phyloP scores from a whole-genome alignment of 139 green algal species.

The Coccomyxa sp. region DNA sequence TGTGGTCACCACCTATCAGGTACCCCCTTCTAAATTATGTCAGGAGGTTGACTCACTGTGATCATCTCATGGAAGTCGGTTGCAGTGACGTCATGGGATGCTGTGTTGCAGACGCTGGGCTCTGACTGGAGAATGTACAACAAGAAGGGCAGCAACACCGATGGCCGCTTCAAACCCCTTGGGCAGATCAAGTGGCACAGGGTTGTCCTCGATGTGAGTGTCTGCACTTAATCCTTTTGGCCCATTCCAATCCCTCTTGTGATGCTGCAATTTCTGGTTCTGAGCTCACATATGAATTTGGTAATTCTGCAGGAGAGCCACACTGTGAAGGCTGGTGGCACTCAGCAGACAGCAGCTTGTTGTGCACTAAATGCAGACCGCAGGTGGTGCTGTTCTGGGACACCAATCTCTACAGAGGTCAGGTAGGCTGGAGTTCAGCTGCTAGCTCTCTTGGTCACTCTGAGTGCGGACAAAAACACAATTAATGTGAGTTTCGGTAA shows the following conservation, averaged over 20 bases:
- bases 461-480: no score
- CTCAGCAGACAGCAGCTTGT: neutral
- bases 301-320: neutral
- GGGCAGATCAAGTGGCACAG: conserved; percentile 40
- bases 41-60: neutral
- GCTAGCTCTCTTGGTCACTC: conserved; percentile 14
- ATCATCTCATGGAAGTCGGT: neutral
- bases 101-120: neutral
- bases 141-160: conserved; percentile 1
- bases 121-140: neutral
- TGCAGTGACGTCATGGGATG: neutral
- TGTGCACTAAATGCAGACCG: neutral
- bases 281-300: neutral
- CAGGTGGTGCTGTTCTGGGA: conserved; percentile 57
- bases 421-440: conserved; percentile 39
- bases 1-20: conserved; percentile 58
- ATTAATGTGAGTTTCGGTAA: no score
- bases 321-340: neutral
- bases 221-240: neutral
- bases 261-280: neutral
- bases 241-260: neutral
- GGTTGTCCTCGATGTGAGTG: conserved; percentile 29
- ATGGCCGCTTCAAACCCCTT: conserved; percentile 19
- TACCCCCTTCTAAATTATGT: conserved; percentile 36
- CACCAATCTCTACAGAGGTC: conserved; percentile 54